Evolutionary conservation across 2,329 filamentous ascomycete genomes (phyloP).

Genomic region (Sclerotinia trifoliorum): DNA sequence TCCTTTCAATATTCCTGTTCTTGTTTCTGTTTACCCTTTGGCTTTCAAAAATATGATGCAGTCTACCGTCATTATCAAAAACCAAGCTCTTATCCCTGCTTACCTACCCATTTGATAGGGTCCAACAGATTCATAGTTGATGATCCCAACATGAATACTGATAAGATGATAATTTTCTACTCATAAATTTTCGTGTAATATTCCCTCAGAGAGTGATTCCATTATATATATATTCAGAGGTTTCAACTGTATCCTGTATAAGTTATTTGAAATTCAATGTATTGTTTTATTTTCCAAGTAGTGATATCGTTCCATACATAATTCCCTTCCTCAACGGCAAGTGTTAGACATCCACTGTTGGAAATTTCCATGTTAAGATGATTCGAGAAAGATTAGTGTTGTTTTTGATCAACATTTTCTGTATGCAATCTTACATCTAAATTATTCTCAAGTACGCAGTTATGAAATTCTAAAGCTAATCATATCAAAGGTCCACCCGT

Average conservation of each 20-base stretch:
- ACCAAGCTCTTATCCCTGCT: slow-evolving; percentile 13
- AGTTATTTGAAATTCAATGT: too few species aligned
- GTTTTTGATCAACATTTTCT: slow-evolving; percentile 33
- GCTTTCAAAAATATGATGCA: neutral
- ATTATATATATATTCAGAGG: neutral
- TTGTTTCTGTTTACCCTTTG: neutral
- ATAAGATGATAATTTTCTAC: neutral
- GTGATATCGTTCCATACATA: too few species aligned
- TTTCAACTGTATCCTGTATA: too few species aligned
- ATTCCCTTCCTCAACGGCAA: too few species aligned
- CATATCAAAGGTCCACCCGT: slow-evolving; percentile 29
- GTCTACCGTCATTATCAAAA: neutral
- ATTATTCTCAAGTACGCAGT: neutral
- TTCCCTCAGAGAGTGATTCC: neutral
- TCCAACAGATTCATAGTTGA: neutral
- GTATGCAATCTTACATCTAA: slow-evolving; percentile 19
- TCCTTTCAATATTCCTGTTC: neutral
- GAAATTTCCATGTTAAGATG: slow-evolving; percentile 1
- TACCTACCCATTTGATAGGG: neutral
- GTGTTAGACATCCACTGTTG: neutral
- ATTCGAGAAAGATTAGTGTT: slow-evolving; percentile 27
- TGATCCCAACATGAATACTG: neutral
- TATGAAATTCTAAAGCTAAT: neutral
- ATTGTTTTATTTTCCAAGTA: too few species aligned
- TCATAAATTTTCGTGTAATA: neutral